Evolutionary conservation across 2,329 filamentous ascomycete genomes (phyloP), one percentile per base, ranked within the genome.

Genomic region (Sarocladiaceae sp.): DNA sequence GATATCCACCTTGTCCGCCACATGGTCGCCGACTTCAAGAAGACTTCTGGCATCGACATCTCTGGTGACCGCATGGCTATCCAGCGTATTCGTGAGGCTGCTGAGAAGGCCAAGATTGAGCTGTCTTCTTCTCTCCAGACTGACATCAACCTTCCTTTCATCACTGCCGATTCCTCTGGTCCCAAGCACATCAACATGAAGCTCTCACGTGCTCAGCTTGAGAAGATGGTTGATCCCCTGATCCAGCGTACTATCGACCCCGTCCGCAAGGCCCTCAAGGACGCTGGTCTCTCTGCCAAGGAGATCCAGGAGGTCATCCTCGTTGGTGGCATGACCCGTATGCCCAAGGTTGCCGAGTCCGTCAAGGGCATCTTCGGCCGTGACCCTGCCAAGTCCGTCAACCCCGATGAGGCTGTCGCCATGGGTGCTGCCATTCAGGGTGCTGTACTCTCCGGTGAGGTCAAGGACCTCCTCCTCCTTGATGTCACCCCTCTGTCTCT

Each of bases 71-170:
- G 93, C 72, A 97, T 97, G 92, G 93, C 93, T 63, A 96, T 97
- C 68, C 93, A 97, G 83, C 87, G 93, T 84, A 97, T 97, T 71
- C 92, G 93, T 77, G 93, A 97, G 79, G 93, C 92, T 62, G 91
- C 92, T 62, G 93, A 97, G 83, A 97, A 97, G 86, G 93, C 93
- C 69, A 97, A 97, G 90, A 97, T 97, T 66, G 93, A 97, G 78
- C 80, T 97, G 61, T 97, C 93, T 12, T 97, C 92, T 29, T 92
- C 92, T 54, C 83, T 92, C 61, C 90, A 96, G 74, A 97, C 93
- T 61, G 93, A 97, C 67, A 97, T 97, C 77, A 96, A 96, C 82
- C 84, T 97, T 68, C 93, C 93, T 60, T 97, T 97, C 84, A 97
- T 97, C 76, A 96, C 92, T 70, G 93, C 93, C 65, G 92, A 97